phyloP scores from a whole-genome alignment of 768 basidiomycete genomes.

The Lactarius evosmus region DNA sequence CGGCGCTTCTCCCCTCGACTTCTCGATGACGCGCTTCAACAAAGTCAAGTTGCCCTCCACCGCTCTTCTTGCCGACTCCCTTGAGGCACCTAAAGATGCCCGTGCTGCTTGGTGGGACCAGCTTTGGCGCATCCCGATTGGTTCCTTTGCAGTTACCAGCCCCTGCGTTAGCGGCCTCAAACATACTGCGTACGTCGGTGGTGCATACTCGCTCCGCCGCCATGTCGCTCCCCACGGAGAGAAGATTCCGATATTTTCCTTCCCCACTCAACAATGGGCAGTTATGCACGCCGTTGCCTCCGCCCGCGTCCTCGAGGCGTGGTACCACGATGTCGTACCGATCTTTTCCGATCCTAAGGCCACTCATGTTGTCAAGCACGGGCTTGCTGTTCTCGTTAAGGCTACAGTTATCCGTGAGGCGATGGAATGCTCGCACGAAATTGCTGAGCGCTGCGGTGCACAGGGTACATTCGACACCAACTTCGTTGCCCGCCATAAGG shows the following conservation, averaged over 20 bases:
- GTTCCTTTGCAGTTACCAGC: slow-evolving; percentile 10
- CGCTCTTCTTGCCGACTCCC: slow-evolving; percentile 44
- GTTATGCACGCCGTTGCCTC: slow-evolving; percentile 16
- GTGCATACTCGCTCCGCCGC: slow-evolving; percentile 14
- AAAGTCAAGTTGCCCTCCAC: slow-evolving; percentile 49
- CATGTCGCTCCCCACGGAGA: slow-evolving; percentile 8
- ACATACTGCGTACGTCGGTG: slow-evolving; percentile 13
- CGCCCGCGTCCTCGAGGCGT: slow-evolving; percentile 8
- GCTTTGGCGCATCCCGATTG: slow-evolving; percentile 30
- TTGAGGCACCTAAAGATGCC: slow-evolving; percentile 39
- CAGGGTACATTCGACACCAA: slow-evolving; percentile 23
- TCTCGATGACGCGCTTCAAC: slow-evolving; percentile 54
- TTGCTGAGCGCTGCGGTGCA: slow-evolving; percentile 22
- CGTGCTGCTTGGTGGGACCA: slow-evolving; percentile 55
- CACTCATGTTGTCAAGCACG: slow-evolving; percentile 8
- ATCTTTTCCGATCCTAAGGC: background rate
- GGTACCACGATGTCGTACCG: slow-evolving; percentile 18
- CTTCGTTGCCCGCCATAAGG: slow-evolving; percentile 9
- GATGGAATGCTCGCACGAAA: slow-evolving; percentile 12
- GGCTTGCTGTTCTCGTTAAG: slow-evolving; percentile 14
- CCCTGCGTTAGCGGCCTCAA: slow-evolving; percentile 21
- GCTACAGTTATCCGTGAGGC: slow-evolving; percentile 16
- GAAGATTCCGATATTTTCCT: slow-evolving; percentile 6
- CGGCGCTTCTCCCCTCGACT: slow-evolving; percentile 54
- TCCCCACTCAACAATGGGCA: slow-evolving; percentile 18